phyloP scores from a whole-genome alignment of 169 alveolate species.

The Amoebophrya sp. region DNA sequence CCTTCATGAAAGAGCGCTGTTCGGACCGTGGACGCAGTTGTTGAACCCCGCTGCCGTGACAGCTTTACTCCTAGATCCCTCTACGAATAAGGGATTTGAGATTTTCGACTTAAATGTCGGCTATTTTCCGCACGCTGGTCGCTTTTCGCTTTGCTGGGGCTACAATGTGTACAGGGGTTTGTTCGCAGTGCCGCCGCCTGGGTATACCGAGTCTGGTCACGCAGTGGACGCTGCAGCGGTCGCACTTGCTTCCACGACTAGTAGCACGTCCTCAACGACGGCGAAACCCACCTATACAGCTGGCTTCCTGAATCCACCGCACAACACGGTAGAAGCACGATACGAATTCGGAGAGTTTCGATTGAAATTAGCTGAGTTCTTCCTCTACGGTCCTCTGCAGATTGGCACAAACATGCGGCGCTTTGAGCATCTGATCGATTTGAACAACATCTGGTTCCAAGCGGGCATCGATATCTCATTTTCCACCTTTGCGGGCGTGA shows the following conservation, averaged over 20 bases:
- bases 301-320: neutral
- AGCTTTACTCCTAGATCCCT: neutral
- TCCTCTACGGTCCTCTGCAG: conserved; percentile 17
- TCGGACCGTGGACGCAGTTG: neutral
- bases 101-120: neutral
- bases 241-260: neutral
- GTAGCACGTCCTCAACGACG: neutral
- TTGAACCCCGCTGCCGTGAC: neutral
- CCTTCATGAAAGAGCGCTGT: neutral
- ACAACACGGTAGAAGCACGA: neutral
- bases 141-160: conserved; percentile 1
- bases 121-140: neutral
- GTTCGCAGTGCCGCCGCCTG: neutral
- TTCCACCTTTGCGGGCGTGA: neutral
- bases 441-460: neutral
- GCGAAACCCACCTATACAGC: neutral
- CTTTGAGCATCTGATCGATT: neutral
- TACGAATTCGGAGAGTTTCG: neutral
- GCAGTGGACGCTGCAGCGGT: neutral
- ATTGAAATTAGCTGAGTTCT: neutral
- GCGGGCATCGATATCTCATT: neutral
- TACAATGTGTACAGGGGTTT: neutral
- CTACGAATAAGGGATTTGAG: neutral
- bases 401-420: neutral
- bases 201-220: neutral